Conservation (phyloP, 306 rosid species). For the Carpinus fangiana region DNA sequence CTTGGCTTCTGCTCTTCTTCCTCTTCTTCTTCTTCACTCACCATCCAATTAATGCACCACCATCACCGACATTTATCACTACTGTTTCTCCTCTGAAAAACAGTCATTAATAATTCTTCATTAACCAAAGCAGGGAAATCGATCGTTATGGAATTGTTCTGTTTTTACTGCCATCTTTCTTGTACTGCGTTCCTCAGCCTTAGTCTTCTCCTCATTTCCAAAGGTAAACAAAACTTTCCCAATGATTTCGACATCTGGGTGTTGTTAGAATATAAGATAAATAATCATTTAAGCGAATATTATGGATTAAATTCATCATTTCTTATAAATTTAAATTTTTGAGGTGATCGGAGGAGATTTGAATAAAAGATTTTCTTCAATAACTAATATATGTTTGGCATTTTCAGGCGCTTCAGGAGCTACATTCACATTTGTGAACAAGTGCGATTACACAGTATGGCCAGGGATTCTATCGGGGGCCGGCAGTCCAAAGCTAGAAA, state of each 20-base stretch:
- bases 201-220: slow-evolving; percentile 29
- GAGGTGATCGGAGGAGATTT: no score
- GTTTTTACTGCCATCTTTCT: slow-evolving; percentile 14
- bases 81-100: background rate
- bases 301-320: no score
- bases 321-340: no score
- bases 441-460: slow-evolving; percentile 85
- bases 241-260: slow-evolving; percentile 5
- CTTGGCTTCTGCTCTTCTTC: background rate
- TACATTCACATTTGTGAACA: slow-evolving; percentile 70
- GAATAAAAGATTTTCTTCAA: no score
- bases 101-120: background rate
- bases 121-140: background rate
- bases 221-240: slow-evolving; percentile 37
- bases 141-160: slow-evolving; percentile 31
- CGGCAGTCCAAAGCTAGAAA: slow-evolving; percentile 67
- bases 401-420: slow-evolving; percentile 63
- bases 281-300: no score
- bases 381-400: slow-evolving; percentile 10
- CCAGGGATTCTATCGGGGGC: slow-evolving; percentile 72
- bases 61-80: background rate
- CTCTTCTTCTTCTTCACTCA: background rate
- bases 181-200: slow-evolving; percentile 23
- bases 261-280: background rate
- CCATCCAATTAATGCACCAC: background rate